phyloP scores from a whole-genome alignment of 345 rosid genomes.

The Camelina sativa region DNA sequence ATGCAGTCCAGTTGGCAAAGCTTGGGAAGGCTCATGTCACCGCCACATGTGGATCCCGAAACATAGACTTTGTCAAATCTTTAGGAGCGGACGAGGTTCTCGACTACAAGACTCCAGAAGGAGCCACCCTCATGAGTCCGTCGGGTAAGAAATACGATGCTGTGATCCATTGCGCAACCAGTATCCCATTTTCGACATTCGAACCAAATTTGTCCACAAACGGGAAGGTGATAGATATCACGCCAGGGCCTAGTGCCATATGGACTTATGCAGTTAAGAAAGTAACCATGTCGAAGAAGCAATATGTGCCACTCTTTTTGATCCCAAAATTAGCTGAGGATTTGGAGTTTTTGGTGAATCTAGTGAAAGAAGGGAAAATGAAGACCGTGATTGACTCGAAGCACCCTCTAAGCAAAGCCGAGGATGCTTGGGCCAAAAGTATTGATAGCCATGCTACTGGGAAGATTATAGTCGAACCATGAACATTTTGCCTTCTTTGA shows the following conservation, averaged over 20 bases:
- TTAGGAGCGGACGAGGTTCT: slow-evolving; percentile 86
- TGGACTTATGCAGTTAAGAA: no score
- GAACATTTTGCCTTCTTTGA: neutral
- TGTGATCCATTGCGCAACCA: slow-evolving; percentile 65
- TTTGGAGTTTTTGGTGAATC: slow-evolving; percentile 51
- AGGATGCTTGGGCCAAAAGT: slow-evolving; percentile 75
- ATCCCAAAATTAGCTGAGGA: slow-evolving; percentile 50
- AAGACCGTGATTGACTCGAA: slow-evolving; percentile 65
- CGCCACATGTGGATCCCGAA: slow-evolving; percentile 80
- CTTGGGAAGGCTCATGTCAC: slow-evolving; percentile 74
- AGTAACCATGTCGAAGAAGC: no score
- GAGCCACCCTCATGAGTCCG: slow-evolving; percentile 68
- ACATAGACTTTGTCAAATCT: slow-evolving; percentile 66
- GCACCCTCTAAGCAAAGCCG: slow-evolving; percentile 59
- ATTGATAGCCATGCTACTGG: slow-evolving; percentile 75
- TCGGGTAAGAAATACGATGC: slow-evolving; percentile 70
- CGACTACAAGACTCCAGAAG: slow-evolving; percentile 72
- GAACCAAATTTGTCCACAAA: slow-evolving; percentile 60
- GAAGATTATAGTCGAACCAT: slow-evolving; percentile 69
- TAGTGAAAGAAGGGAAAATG: slow-evolving; percentile 63
- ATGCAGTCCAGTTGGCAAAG: slow-evolving; percentile 76
- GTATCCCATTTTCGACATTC: slow-evolving; percentile 65
- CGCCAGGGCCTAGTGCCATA: no score
- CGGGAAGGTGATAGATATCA: slow-evolving; percentile 35
- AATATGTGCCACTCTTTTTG: slow-evolving; percentile 49